Conservation (phyloP, 2,329 filamentous ascomycete species). For the Calycina marina region DNA sequence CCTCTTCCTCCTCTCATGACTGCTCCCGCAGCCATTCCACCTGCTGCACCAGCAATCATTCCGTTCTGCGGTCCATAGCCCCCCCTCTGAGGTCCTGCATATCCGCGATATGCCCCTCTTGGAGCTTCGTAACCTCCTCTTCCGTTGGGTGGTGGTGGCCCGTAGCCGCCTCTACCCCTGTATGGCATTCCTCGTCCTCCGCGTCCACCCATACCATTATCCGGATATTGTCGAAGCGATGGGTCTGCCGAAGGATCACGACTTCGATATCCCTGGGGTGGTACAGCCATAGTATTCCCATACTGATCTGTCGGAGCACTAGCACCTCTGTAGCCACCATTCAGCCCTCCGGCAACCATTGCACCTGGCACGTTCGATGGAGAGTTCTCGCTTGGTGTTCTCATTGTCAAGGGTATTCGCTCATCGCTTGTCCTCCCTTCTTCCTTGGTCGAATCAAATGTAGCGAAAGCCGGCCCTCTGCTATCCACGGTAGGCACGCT, state of each 20-base stretch:
- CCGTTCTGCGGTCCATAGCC: constrained; percentile 6
- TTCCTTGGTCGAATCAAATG: constrained; percentile 44
- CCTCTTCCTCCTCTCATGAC: constrained; percentile 30
- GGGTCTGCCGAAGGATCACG: constrained; percentile 31
- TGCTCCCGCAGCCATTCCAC: constrained; percentile 23
- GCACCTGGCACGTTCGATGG: constrained; percentile 24
- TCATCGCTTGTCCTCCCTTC: constrained; percentile 52
- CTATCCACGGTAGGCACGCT: constrained; percentile 39
- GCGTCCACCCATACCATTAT: constrained; percentile 16
- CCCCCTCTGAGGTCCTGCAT: constrained; percentile 15
- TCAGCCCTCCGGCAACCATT: constrained; percentile 7
- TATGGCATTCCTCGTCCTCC: constrained; percentile 16
- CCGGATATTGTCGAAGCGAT: constrained; percentile 29
- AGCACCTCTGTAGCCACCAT: constrained; percentile 10
- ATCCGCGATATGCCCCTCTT: not conserved
- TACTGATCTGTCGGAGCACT: constrained; percentile 43
- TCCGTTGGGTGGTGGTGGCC: constrained; percentile 31
- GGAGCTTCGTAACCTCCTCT: constrained; percentile 26
- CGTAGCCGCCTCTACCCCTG: constrained; percentile 14
- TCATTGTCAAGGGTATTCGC: constrained; percentile 50
- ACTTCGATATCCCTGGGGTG: constrained; percentile 19
- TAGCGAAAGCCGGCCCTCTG: constrained; percentile 40
- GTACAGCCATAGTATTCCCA: constrained; percentile 35
- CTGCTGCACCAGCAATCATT: constrained; percentile 25
- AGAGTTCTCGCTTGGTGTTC: constrained; percentile 44